Base-by-base conservation (phyloP, 2,329 filamentous ascomycete species). In the Fusarium succisae region DNA sequence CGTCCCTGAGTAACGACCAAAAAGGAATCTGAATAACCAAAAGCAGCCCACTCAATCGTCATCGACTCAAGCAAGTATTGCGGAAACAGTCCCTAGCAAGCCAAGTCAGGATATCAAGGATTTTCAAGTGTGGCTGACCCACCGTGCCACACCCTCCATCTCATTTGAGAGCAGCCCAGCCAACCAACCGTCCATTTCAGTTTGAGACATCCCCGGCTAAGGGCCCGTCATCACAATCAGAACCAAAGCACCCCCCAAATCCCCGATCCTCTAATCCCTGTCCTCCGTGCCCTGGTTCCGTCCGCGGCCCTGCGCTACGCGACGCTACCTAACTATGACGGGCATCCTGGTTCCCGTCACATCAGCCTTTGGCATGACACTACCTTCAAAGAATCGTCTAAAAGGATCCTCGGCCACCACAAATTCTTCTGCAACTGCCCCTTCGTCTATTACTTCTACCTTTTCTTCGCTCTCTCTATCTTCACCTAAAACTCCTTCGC, bases 291-390 rank as follows among this genome's bases (percentile, higher is more conserved):
- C 58, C 48, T 50, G 55, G 30, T 22, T 35, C 32, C 44, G 56
- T 55, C 37, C 24, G 51, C 35, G 51, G 35, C 35, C 51, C 37
- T 55, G 35, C 24, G 37, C 24, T 58, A 35, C n/a, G 28, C 20
- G 37, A 37, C 47, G 24, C 55, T 58, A 58, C 56, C 55, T 45
- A n/a, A 66, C 15, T 58, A 83, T 81, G 81, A 80, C 81, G 70
- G 79, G 76, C 44, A 78, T 80, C 59, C 60, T 80, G 30, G 79
- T 76, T 69, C 80, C 81, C 48, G 73, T 81, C 44, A 75, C 78
- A 57, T 82, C 81, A 37, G 82, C 81, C 54, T 82, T 83, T 74
- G 81, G 81, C 63, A 66, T 82, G 37, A 74, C 80, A 26, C 65
- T 79, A 38, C 66, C 74, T n/a, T 76, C 78, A 12, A 77, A 76